Evolutionary conservation across 371 early-diverging fungal genomes (phyloP).

Genomic region (Lichtheimia hyalospora): DNA sequence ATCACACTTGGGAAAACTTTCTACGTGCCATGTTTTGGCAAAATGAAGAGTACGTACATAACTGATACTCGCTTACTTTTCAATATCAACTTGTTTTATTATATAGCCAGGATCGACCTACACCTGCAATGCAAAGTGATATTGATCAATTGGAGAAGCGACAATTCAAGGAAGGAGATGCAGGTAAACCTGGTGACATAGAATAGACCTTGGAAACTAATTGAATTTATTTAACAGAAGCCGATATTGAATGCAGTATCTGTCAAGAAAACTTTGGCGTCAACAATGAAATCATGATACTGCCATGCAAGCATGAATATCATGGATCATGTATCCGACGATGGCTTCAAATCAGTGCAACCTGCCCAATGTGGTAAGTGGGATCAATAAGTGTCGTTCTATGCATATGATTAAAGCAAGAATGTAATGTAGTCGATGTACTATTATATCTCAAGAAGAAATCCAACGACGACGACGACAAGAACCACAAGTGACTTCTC

Average conservation of each 20-base stretch:
- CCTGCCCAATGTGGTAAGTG: conserved; percentile 29
- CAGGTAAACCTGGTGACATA: neutral
- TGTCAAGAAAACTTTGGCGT: conserved; percentile 19
- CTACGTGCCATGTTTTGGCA: too few species aligned
- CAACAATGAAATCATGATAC: neutral
- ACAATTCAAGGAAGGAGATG: neutral
- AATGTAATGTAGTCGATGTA: neutral
- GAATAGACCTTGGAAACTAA: too few species aligned
- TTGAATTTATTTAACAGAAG: neutral
- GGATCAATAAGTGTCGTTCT: too few species aligned
- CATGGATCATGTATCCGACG: conserved; percentile 18
- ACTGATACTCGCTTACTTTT: neutral
- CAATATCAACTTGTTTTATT: too few species aligned
- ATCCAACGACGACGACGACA: neutral
- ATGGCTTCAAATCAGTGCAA: conserved; percentile 14
- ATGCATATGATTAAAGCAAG: too few species aligned
- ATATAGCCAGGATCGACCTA: too few species aligned
- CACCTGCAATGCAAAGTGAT: too few species aligned
- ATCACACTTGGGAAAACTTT: neutral
- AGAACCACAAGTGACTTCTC: too few species aligned
- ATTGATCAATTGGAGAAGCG: too few species aligned
- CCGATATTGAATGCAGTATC: conserved; percentile 11
- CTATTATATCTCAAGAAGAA: neutral
- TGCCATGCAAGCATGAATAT: conserved; percentile 29
- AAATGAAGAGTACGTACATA: neutral